Conservation (phyloP, 768 basidiomycete species). For the Tulasnella sp. region DNA sequence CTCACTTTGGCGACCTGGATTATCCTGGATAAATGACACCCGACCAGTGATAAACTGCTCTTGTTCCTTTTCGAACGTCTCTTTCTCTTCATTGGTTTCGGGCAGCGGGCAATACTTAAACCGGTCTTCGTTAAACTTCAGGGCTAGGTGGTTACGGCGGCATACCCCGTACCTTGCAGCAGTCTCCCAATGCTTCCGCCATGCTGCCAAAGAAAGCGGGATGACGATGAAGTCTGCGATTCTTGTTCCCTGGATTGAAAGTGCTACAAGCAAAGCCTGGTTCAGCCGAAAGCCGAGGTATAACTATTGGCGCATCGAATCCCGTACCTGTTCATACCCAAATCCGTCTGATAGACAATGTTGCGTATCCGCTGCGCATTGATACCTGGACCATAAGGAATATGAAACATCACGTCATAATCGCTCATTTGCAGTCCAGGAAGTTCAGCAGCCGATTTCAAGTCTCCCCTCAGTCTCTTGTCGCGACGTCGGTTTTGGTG, state of each 20-base stretch:
- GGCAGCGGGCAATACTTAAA: conserved; percentile 52
- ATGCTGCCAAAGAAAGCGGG: conserved; percentile 60
- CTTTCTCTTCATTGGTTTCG: conserved; percentile 52
- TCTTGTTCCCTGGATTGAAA: conserved; percentile 61
- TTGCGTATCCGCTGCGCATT: conserved; percentile 54
- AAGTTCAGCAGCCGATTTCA: conserved; percentile 45
- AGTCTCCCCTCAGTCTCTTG: conserved; percentile 51
- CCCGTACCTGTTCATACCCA: conserved; percentile 23
- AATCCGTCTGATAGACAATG: conserved; percentile 54
- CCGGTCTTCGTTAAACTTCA: neutral
- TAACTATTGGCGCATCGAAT: neutral
- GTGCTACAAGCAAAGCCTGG: conserved; percentile 38
- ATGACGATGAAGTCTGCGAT: conserved; percentile 56
- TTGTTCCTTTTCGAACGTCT: conserved; percentile 52
- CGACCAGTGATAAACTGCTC: conserved; percentile 52
- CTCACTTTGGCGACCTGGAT: neutral
- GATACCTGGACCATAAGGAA: conserved; percentile 61
- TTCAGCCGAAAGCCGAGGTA: neutral
- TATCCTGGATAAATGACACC: conserved; percentile 42
- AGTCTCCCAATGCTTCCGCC: conserved; percentile 56
- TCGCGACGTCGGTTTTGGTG: conserved; percentile 35
- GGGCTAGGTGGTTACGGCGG: neutral
- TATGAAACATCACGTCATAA: conserved; percentile 55
- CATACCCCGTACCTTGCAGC: conserved; percentile 49
- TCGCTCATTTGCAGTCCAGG: conserved; percentile 53